Conservation (phyloP, 2,329 filamentous ascomycete genomes). For the Thyridium curvatum region DNA sequence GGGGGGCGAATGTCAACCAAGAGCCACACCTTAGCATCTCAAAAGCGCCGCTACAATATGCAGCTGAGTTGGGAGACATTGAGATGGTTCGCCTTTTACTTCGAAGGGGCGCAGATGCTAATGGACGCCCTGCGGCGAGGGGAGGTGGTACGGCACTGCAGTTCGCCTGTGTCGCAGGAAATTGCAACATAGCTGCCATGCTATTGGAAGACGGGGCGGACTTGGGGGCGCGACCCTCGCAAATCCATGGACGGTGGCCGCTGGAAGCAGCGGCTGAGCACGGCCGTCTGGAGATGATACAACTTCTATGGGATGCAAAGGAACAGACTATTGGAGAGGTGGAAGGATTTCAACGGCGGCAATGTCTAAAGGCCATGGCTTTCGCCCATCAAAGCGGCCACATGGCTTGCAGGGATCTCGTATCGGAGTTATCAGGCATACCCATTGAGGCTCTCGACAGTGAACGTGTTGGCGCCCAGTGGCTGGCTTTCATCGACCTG, state of each 20-base stretch:
- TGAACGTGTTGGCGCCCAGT: too few relatives aligned
- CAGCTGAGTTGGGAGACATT: constrained; percentile 8
- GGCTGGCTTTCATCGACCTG: too few relatives aligned
- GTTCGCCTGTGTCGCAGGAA: constrained; percentile 11
- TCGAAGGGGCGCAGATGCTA: constrained; percentile 8
- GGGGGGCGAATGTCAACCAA: constrained; percentile 10
- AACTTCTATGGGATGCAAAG: constrained; percentile 12
- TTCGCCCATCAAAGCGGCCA: too few relatives aligned
- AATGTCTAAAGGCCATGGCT: too few relatives aligned
- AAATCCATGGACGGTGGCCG: constrained; percentile 9
- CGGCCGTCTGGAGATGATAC: constrained; percentile 12
- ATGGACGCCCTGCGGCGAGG: constrained; percentile 4
- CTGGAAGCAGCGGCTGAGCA: constrained; percentile 11
- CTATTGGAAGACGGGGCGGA: constrained; percentile 7
- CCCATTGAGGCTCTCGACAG: too few relatives aligned
- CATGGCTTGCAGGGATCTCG: too few relatives aligned
- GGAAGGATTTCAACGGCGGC: too few relatives aligned
- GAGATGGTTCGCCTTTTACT: constrained; percentile 12
- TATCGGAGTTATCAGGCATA: too few relatives aligned
- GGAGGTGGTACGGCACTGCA: constrained; percentile 12
- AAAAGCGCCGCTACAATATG: constrained; percentile 13
- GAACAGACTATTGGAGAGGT: too few relatives aligned
- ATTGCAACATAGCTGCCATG: constrained; percentile 9
- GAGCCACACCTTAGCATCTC: constrained; percentile 3
- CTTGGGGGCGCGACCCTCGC: constrained; percentile 4